Conservation (phyloP, 2,329 filamentous ascomycete species). For the Chaetomiaceae sp. region DNA sequence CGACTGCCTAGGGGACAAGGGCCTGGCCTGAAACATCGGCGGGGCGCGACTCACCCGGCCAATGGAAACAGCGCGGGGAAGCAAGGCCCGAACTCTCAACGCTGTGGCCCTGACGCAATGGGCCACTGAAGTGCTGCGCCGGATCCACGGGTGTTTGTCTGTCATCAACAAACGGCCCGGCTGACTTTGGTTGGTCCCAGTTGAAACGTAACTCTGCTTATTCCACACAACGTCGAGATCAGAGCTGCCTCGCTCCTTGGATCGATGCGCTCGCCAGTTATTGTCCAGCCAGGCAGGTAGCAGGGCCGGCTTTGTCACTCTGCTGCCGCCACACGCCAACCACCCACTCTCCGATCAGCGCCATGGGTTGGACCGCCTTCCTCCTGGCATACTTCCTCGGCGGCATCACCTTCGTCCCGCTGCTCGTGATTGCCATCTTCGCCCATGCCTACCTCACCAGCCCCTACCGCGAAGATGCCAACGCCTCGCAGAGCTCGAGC, state of each 20-base stretch:
- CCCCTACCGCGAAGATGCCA: slow-evolving; percentile 47
- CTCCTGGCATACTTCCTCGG: slow-evolving; percentile 77
- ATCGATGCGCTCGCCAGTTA: slow-evolving; percentile 22
- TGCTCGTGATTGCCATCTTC: slow-evolving; percentile 59
- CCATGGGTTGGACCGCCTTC: slow-evolving; percentile 55
- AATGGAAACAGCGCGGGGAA: slow-evolving; percentile 10
- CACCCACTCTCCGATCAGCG: background rate
- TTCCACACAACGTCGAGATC: background rate
- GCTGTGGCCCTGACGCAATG: slow-evolving; percentile 8
- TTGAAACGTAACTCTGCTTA: background rate
- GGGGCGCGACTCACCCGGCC: background rate
- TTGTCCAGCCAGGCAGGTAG: slow-evolving; percentile 23
- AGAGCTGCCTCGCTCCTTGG: slow-evolving; percentile 2
- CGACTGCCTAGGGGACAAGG: background rate
- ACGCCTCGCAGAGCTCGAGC: slow-evolving; percentile 24
- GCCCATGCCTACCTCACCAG: slow-evolving; percentile 66
- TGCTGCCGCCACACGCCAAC: slow-evolving; percentile 10
- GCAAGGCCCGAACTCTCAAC: background rate
- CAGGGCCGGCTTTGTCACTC: slow-evolving; percentile 14
- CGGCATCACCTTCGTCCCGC: slow-evolving; percentile 81
- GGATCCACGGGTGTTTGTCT: background rate
- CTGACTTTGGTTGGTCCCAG: slow-evolving; percentile 14
- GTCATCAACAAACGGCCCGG: slow-evolving; percentile 2
- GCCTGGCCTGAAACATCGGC: background rate
- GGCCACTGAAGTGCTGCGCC: background rate